Percentiles rank a stretch among this genome's conserved stretches.
phyloP scores from a whole-genome alignment of 495 filamentous ascomycete genomes.

The Pseudevernia furfuracea region DNA sequence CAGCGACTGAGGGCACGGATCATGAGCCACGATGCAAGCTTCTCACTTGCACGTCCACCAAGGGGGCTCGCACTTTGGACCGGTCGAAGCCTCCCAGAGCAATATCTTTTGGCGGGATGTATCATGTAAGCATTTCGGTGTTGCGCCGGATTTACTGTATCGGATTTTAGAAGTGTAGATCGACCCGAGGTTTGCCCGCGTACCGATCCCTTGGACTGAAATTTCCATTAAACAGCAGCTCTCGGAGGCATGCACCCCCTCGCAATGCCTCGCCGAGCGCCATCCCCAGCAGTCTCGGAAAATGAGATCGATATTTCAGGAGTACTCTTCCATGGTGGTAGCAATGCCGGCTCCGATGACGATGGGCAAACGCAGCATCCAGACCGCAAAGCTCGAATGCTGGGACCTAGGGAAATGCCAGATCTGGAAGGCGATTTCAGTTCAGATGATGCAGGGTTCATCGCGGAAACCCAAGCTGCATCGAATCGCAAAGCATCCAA shows the following conservation, averaged over 20 bases:
- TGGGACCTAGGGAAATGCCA: slow-evolving; percentile 35
- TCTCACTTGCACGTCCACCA: no score
- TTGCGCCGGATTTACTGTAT: no score
- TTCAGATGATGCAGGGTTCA: slow-evolving; percentile 77
- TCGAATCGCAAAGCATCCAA: slow-evolving; percentile 77
- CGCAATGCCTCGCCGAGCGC: slow-evolving; percentile 51
- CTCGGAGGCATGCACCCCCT: neutral
- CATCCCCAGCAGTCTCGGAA: slow-evolving; percentile 81
- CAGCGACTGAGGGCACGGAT: no score
- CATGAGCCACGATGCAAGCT: no score
- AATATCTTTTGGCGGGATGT: no score
- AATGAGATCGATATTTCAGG: slow-evolving; percentile 84
- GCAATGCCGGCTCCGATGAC: slow-evolving; percentile 42
- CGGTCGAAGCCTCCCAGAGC: no score
- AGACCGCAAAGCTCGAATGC: slow-evolving; percentile 25
- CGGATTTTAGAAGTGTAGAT: no score
- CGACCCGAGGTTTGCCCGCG: neutral
- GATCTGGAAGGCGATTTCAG: slow-evolving; percentile 48
- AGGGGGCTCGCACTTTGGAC: no score
- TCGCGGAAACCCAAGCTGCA: slow-evolving; percentile 73
- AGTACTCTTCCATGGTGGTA: slow-evolving; percentile 59
- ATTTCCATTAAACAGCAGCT: neutral
- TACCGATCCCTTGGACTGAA: neutral
- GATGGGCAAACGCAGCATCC: slow-evolving; percentile 31
- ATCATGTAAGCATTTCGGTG: no score